Evolutionary conservation across 2,329 filamentous ascomycete species (phyloP), one percentile per base, ranked within the genome.

Genomic region (Elsinoe perseae): DNA sequence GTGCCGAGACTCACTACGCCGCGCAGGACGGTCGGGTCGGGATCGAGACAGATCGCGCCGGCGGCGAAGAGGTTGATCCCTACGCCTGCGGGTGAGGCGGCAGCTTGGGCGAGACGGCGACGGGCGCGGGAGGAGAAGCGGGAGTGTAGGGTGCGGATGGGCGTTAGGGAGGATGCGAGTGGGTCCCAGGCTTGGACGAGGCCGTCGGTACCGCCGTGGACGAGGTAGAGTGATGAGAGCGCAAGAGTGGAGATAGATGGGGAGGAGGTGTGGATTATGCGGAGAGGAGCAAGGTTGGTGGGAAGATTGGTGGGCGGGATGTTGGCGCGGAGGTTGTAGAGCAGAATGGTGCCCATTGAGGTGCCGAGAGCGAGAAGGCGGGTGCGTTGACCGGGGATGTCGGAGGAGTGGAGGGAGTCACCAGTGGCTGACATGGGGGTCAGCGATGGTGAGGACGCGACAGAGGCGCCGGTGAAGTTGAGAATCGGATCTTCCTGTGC

Each of bases 141-240:
- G 2, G 89, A 89, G 66, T 95, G 91, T 55, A 98, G 77, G 0
- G 90, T 97, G 36, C 90, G 83, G 53, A 97, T 80, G 0, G 93
- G 89, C 18, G 85, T 83, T 16, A 79, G 72, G 0, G 80, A 86
- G 1, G 92, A 97, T 1, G 85, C 89, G 46, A 98, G 75, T n/a
- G 87, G 88, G 73, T 98, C 93, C 93, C 93, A 98, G 4, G 90
- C 88, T 69, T 97, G 93, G 3, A 95, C 92, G 2, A 97, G 80
- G 0, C 93, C 92, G 71, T 98, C 93, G 62, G 87, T 95, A 23
- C 93, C 93, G 50, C 93, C 93, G 68, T 95, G 89, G 5, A 97
- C 87, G 14, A 98, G 73, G 66, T 95, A 95, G 14, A 98, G 75
- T 1, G 89, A 87, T 1, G 90, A 89, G 46, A 95, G 70, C 4